phyloP scores from a whole-genome alignment of 345 rosid genomes.

The Cardamine occulta region DNA sequence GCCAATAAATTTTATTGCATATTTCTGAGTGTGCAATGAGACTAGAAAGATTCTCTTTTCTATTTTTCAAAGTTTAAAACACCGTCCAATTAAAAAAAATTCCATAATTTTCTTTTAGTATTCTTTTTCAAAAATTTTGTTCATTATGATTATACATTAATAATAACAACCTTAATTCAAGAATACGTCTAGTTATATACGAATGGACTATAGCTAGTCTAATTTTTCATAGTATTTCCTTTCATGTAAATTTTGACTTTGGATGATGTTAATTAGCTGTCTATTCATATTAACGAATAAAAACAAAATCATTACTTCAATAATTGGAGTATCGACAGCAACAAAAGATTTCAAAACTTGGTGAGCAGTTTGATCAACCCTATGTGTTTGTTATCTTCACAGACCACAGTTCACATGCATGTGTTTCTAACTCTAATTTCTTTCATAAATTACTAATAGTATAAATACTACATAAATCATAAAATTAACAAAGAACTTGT shows the following conservation, averaged over 20 bases:
- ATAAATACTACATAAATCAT: neutral
- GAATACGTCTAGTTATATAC: neutral
- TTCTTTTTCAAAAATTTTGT: neutral
- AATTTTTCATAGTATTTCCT: neutral
- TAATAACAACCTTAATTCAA: neutral
- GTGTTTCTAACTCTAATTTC: conserved; percentile 20
- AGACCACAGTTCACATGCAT: neutral
- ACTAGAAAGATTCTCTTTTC: neutral
- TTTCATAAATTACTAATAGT: neutral
- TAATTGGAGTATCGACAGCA: conserved; percentile 24
- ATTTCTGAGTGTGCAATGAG: neutral
- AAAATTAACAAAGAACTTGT: neutral
- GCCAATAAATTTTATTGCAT: neutral
- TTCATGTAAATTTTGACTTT: neutral
- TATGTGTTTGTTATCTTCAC: conserved; percentile 22
- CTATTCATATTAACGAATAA: conserved; percentile 2
- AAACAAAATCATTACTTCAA: neutral
- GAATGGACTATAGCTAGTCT: neutral
- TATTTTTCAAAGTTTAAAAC: neutral
- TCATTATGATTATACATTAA: neutral
- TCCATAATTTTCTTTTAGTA: neutral
- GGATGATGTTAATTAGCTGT: neutral
- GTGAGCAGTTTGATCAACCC: conserved; percentile 30
- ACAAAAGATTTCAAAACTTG: conserved; percentile 16
- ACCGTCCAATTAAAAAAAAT: neutral